Evolutionary conservation across 164 flowering plant genomes (phyloP).

Genomic region (Warburgia ugandensis): DNA sequence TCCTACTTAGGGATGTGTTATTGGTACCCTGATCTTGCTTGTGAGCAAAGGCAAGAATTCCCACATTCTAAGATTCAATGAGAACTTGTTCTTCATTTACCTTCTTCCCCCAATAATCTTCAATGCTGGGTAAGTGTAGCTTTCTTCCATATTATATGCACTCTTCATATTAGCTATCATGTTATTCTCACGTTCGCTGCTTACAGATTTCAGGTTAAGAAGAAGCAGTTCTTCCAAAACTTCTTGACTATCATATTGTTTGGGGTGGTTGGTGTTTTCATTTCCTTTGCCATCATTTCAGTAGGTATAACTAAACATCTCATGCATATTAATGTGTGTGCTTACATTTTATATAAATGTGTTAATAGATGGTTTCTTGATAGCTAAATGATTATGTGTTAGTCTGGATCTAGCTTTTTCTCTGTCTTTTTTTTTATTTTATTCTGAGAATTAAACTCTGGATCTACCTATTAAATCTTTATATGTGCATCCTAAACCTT

Average conservation of each 20-base stretch:
- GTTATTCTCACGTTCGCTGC: background rate
- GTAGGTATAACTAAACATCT: constrained; percentile 37
- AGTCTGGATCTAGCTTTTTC: no score
- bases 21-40: constrained; percentile 50
- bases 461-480: no score
- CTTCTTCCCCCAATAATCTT: constrained; percentile 96
- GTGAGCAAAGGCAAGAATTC: constrained; percentile 65
- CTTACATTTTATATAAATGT: no score
- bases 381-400: no score
- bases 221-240: constrained; percentile 89
- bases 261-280: constrained; percentile 82
- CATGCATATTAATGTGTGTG: background rate
- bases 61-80: constrained; percentile 63
- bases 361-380: no score
- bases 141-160: background rate
- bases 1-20: constrained; percentile 41
- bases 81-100: constrained; percentile 84
- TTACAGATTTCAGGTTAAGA: constrained; percentile 90
- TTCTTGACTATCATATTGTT: constrained; percentile 71
- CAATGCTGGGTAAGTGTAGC: constrained; percentile 70
- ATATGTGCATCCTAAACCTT: no score
- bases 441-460: no score
- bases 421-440: no score
- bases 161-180: background rate
- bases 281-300: constrained; percentile 52